Evolutionary conservation across 495 filamentous ascomycete genomes (phyloP).

Genomic region (Trichoderma asperelloides): DNA sequence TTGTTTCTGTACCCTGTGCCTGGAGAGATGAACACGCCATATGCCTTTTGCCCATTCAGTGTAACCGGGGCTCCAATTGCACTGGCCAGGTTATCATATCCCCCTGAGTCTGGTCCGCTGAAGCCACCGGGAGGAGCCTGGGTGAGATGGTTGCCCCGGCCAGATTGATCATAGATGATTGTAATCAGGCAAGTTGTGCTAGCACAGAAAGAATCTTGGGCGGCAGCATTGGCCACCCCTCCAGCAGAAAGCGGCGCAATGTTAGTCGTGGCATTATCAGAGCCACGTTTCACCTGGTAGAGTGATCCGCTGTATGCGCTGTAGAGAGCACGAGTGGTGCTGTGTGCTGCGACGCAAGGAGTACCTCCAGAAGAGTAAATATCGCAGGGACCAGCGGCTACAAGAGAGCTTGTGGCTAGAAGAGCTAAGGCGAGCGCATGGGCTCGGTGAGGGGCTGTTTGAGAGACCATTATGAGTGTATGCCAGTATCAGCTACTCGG

Average conservation of each 20-base stretch:
- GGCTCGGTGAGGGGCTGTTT: not conserved
- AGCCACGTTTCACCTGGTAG: slow-evolving; percentile 46
- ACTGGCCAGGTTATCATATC: slow-evolving; percentile 46
- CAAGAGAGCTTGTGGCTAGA: slow-evolving; percentile 30
- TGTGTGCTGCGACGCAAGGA: slow-evolving; percentile 50
- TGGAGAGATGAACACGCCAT: slow-evolving; percentile 49
- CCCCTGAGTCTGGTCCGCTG: slow-evolving; percentile 41
- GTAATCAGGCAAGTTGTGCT: slow-evolving; percentile 49
- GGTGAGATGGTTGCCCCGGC: slow-evolving; percentile 47
- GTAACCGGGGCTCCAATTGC: slow-evolving; percentile 50
- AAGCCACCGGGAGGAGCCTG: slow-evolving; percentile 46
- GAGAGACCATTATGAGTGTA: not conserved
- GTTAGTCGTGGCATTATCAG: slow-evolving; percentile 36
- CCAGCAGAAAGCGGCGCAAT: slow-evolving; percentile 43
- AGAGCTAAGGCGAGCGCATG: slow-evolving; percentile 22
- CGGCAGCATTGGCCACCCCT: slow-evolving; percentile 43
- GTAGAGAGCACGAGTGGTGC: slow-evolving; percentile 52
- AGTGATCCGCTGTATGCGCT: slow-evolving; percentile 39
- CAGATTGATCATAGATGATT: slow-evolving; percentile 53
- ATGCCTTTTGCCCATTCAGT: slow-evolving; percentile 48
- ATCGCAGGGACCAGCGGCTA: slow-evolving; percentile 45
- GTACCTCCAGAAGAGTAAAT: slow-evolving; percentile 44
- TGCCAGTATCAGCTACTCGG: not conserved
- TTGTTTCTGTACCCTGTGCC: slow-evolving; percentile 49
- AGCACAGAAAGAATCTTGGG: slow-evolving; percentile 50